Evolutionary conservation across 495 filamentous ascomycete species (phyloP).

Genomic region (Penicillium ochrochloron): DNA sequence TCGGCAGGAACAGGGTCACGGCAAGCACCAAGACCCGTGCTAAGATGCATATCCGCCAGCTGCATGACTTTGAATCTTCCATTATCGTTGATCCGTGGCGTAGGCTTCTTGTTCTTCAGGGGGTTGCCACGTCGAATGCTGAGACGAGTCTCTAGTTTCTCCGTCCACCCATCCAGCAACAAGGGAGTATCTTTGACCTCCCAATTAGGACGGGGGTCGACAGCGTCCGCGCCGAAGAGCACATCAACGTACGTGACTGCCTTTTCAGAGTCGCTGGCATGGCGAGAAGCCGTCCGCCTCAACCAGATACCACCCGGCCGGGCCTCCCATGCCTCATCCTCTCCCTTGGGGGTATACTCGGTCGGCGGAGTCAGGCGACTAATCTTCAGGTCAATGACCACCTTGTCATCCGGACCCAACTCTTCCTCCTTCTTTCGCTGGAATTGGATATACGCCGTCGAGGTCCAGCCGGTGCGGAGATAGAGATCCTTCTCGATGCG

Average conservation of each 20-base stretch:
- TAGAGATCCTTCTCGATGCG: constrained; percentile 93
- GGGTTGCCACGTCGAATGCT: constrained; percentile 75
- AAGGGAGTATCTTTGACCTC: constrained; percentile 71
- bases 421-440: constrained; percentile 90
- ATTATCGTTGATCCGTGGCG: constrained; percentile 78
- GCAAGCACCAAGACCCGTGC: constrained; percentile 83
- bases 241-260: constrained; percentile 87
- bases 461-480: constrained; percentile 71
- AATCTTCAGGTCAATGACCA: constrained; percentile 84
- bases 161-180: constrained; percentile 64
- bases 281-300: constrained; percentile 73
- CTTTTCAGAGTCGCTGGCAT: constrained; percentile 76
- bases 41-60: constrained; percentile 86
- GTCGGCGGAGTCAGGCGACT: constrained; percentile 71
- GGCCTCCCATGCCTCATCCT: constrained; percentile 77
- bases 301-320: constrained; percentile 85
- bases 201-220: constrained; percentile 86
- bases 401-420: constrained; percentile 70
- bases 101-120: constrained; percentile 61
- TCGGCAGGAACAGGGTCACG: constrained; percentile 79
- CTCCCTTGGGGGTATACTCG: constrained; percentile 58
- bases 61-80: constrained; percentile 99
- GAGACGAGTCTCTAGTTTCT: constrained; percentile 68
- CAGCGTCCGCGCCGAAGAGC: constrained; percentile 90
- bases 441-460: constrained; percentile 82